Evolutionary conservation across 2,329 filamentous ascomycete species (phyloP), one percentile per base, ranked within the genome.

Genomic region (Apiospora saccharicola): DNA sequence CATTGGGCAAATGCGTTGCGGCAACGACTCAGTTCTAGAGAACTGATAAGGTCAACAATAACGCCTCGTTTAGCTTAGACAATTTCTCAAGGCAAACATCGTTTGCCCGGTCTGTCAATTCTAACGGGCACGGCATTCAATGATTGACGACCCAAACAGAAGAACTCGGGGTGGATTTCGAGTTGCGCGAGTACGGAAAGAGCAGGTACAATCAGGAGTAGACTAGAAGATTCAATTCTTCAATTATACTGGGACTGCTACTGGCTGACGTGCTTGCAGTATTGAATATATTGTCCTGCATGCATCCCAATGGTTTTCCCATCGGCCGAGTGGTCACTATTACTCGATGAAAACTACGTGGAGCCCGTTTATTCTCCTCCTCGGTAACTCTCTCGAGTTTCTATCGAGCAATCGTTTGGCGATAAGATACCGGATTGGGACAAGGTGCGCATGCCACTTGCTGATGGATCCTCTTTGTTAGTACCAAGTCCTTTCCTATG

Each of bases 321-420:
- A 64, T 61, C 37, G 53, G 53, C 3, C 30, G 30, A 10, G 19
- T 8, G 30, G 7, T 37, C 30, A 61, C 53, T 4, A 61, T 64
- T 64, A 64, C 57, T 64, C 57, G 57, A 64, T 64, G 57, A 3
- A 64, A 64, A 64, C 22, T 37, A 22, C 57, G 57, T 64, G 34
- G 57, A 24, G 57, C 10, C 57, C 57, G 22, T 64, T 12, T 19
- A 10, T 64, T 12, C 34, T 34, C 34, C 34, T 34, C 34, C 57
- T n/a, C 57, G 8, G 57, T n/a, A 8, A 8, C 57, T 64, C 57
- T 41, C 34, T 24, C 34, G 57, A 64, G 57, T 64, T 64, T 64
- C 57, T 41, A 64, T 64, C 57, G 57, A 64, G 57, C 57, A 64
- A 64, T 64, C 30, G 57, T 64, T 64, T 64, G 34, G 57, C 34